Evolutionary conservation across 202 grass and related monocot genomes (phyloP).

Genomic region (Musa balbisiana): DNA sequence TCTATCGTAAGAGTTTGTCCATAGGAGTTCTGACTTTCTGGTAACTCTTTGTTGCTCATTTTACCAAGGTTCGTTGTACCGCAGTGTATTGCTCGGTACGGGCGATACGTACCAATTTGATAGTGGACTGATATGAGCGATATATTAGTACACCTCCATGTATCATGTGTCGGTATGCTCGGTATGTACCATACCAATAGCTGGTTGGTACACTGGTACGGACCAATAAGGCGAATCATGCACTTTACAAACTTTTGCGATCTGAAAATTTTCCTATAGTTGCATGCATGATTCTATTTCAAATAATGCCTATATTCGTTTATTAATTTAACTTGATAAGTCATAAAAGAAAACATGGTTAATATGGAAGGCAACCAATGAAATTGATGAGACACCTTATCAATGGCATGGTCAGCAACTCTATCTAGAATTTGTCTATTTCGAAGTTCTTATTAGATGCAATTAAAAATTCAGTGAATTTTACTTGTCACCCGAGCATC

Average conservation of each 20-base stretch:
- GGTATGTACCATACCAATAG: too few relatives aligned
- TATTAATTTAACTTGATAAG: not conserved
- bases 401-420: not conserved
- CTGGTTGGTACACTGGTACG: too few relatives aligned
- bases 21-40: not conserved
- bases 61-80: not conserved
- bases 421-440: not conserved
- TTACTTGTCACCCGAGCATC: not conserved
- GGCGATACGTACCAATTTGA: too few relatives aligned
- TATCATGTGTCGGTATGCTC: too few relatives aligned
- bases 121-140: too few relatives aligned
- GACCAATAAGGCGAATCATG: too few relatives aligned
- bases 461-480: not conserved
- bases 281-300: not conserved
- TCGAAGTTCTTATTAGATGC: not conserved
- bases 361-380: not conserved
- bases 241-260: not conserved
- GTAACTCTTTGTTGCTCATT: not conserved
- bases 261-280: not conserved
- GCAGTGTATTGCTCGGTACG: not conserved
- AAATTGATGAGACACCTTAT: not conserved
- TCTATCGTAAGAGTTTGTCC: slow-evolving; percentile 66
- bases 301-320: not conserved
- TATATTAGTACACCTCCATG: too few relatives aligned
- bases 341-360: not conserved